A percentile compares a stretch with the other conserved stretches of the same genome.
These are phyloP conservation scores for Kingdonia uniflora DNA, from an alignment of 164 flowering plant species.

Conservation along the genomic window DNA sequence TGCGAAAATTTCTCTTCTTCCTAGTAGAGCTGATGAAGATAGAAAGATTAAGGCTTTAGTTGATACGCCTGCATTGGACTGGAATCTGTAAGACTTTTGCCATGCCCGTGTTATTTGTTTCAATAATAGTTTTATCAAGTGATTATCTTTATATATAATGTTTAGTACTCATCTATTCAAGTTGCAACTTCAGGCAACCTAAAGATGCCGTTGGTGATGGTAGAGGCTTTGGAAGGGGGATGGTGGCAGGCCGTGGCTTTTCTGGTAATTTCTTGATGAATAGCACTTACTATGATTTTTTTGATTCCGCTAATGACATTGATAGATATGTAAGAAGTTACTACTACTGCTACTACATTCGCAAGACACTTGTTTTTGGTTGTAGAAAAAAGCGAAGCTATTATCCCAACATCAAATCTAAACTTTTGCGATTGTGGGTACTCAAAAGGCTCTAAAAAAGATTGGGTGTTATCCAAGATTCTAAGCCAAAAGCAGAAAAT, in stretches of 20 bases:
- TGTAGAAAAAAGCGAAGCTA: no score
- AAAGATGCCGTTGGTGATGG: constrained; percentile 61
- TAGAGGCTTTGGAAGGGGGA: constrained; percentile 85
- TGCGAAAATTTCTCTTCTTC: constrained; percentile 49
- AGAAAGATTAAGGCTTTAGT: constrained; percentile 83
- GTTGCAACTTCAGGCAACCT: constrained; percentile 41
- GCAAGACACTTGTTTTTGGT: no score
- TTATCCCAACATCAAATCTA: no score
- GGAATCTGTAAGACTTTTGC: constrained; percentile 65
- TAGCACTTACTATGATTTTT: no score
- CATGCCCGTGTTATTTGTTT: not conserved
- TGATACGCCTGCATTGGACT: constrained; percentile 74
- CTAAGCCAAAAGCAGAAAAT: no score
- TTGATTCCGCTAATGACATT: no score
- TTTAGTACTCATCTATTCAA: not conserved
- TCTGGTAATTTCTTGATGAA: constrained; percentile 34
- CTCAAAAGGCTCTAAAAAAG: no score
- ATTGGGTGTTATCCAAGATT: no score
- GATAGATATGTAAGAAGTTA: no score
- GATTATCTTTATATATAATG: not conserved
- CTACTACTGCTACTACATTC: no score
- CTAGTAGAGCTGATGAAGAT: constrained; percentile 79
- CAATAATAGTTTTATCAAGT: not conserved
- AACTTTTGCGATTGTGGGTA: no score
- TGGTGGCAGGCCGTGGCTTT: constrained; percentile 76